A percentile compares a stretch with the other conserved stretches of the same genome.
Conservation (phyloP, 2,329 filamentous ascomycete species). For the Fusarium sp. region DNA sequence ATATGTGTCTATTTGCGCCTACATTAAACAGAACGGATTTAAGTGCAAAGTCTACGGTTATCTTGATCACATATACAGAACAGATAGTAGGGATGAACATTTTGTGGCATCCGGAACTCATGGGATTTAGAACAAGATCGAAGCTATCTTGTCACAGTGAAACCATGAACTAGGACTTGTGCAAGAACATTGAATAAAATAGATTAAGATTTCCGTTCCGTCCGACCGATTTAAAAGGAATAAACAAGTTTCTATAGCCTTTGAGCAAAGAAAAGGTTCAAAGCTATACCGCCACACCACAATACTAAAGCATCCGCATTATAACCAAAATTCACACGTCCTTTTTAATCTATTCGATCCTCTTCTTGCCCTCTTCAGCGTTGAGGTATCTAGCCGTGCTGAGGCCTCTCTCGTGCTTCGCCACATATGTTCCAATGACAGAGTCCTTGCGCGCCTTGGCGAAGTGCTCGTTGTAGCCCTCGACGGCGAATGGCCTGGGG, state of each 20-base stretch:
- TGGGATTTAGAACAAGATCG: too few relatives aligned
- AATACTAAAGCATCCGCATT: slow-evolving; percentile 25
- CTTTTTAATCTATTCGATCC: slow-evolving; percentile 76
- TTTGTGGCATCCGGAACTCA: background rate
- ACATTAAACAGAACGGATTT: slow-evolving; percentile 31
- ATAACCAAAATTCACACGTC: slow-evolving; percentile 14
- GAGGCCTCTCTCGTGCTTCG: slow-evolving; percentile 81
- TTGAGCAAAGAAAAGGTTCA: slow-evolving; percentile 10
- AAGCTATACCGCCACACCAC: slow-evolving; percentile 15
- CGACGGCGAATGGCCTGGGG: slow-evolving; percentile 84
- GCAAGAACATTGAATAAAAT: slow-evolving; percentile 38
- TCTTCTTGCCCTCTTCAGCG: slow-evolving; percentile 98
- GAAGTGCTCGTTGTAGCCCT: slow-evolving; percentile 90
- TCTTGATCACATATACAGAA: background rate
- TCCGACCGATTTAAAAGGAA: slow-evolving; percentile 12
- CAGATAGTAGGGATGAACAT: background rate
- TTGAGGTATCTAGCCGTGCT: slow-evolving; percentile 86
- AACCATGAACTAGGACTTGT: background rate
- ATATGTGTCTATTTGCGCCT: slow-evolving; percentile 12
- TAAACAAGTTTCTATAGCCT: slow-evolving; percentile 19
- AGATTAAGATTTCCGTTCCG: slow-evolving; percentile 14
- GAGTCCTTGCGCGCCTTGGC: slow-evolving; percentile 84
- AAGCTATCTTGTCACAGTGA: too few relatives aligned
- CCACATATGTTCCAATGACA: slow-evolving; percentile 77
- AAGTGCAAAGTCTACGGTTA: slow-evolving; percentile 15